phyloP scores from a whole-genome alignment of 306 rosid genomes.

The Chamaecrista fasciculata region DNA sequence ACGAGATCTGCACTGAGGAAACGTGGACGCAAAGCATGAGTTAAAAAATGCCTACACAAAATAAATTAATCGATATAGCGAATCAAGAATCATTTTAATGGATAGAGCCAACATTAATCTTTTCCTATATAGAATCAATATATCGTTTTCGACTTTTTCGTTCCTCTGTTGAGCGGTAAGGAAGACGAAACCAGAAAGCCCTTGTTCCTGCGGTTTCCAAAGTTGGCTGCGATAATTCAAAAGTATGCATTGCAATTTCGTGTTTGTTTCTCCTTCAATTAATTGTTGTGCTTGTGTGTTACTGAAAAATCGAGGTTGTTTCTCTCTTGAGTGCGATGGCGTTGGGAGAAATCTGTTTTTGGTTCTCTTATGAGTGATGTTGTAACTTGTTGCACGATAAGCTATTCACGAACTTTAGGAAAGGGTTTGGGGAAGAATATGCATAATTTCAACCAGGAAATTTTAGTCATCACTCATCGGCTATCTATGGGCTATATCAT shows the following conservation, averaged over 20 bases:
- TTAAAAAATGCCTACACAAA: no score
- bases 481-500: background rate
- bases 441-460: background rate
- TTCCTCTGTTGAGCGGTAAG: background rate
- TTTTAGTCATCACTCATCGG: background rate
- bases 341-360: background rate
- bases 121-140: background rate
- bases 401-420: no score
- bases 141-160: background rate
- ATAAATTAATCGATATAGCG: no score
- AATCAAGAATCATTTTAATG: background rate
- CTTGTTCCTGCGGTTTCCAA: background rate
- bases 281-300: background rate
- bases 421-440: background rate
- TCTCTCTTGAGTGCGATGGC: background rate
- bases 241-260: slow-evolving; percentile 2
- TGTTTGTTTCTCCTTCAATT: background rate
- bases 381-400: background rate
- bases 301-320: background rate
- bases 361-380: background rate
- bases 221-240: background rate
- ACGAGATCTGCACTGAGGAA: background rate
- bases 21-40: background rate
- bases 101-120: background rate
- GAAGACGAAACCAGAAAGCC: background rate